Conservation (phyloP, 2,329 filamentous ascomycete species). For the Epichloe typhina region DNA sequence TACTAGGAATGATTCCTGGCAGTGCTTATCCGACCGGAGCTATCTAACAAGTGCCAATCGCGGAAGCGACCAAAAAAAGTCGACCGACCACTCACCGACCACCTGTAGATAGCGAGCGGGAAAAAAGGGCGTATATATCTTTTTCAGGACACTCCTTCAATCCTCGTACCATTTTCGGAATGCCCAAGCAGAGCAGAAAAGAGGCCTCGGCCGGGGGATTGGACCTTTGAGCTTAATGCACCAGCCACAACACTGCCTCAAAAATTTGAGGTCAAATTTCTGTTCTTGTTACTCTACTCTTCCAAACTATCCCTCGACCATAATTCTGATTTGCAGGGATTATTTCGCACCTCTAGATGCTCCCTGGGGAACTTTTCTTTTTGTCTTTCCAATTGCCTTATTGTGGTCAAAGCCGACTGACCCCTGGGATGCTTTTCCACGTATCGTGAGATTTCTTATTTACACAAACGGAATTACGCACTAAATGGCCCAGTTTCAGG, state of each 20-base stretch:
- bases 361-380: neutral
- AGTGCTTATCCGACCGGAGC: constrained; percentile 35
- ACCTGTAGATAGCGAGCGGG: neutral
- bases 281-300: neutral
- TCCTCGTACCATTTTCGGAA: neutral
- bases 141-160: neutral
- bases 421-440: neutral
- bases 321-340: neutral
- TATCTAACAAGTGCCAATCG: neutral
- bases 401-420: neutral
- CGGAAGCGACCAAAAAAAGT: neutral
- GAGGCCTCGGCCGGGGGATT: neutral
- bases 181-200: neutral
- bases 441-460: neutral
- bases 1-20: constrained; percentile 35
- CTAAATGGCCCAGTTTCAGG: neutral
- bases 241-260: neutral
- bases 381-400: neutral
- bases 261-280: neutral
- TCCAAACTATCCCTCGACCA: neutral
- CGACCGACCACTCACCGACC: neutral
- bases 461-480: neutral
- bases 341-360: neutral
- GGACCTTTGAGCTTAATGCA: neutral
- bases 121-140: neutral